phyloP scores from a whole-genome alignment of 805 yeast genomes.

The Monosporozyma siamensis region DNA sequence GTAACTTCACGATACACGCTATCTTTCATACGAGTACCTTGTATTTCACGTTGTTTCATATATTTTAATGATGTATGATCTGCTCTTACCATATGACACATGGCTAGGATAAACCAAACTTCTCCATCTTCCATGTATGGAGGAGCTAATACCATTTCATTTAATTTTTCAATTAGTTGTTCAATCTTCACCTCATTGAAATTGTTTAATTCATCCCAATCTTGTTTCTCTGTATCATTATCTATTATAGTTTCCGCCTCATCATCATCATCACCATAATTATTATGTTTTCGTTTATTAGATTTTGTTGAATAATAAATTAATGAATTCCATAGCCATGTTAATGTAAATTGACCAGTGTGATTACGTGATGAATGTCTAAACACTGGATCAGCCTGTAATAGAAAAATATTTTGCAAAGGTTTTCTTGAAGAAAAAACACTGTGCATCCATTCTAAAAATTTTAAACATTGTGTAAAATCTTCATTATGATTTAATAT shows the following conservation, averaged over 20 bases:
- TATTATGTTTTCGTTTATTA: no score
- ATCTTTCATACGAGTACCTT: background rate
- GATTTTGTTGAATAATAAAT: conserved; percentile 6
- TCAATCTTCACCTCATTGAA: conserved; percentile 8
- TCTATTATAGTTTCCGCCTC: no score
- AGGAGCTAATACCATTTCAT: conserved; percentile 24
- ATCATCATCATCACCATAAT: no score
- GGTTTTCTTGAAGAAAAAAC: conserved; percentile 19
- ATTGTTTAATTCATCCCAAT: no score
- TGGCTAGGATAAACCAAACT: conserved; percentile 24
- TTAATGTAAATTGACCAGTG: conserved; percentile 20
- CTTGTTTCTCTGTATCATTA: conserved; percentile 1
- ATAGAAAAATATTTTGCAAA: conserved; percentile 4
- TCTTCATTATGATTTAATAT: conserved; percentile 30
- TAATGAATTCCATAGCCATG: conserved; percentile 25
- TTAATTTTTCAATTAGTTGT: conserved; percentile 18
- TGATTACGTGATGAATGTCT: conserved; percentile 25
- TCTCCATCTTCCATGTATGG: conserved; percentile 29
- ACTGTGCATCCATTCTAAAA: conserved; percentile 24
- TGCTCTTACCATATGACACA: conserved; percentile 23
- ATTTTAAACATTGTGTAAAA: conserved; percentile 11
- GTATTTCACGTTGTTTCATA: conserved; percentile 4
- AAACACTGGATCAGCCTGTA: conserved; percentile 24
- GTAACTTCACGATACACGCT: background rate
- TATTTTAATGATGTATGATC: conserved; percentile 14